Evolutionary conservation across 768 basidiomycete genomes (phyloP).

Genomic region (Gloeopeniophorella convolvens): DNA sequence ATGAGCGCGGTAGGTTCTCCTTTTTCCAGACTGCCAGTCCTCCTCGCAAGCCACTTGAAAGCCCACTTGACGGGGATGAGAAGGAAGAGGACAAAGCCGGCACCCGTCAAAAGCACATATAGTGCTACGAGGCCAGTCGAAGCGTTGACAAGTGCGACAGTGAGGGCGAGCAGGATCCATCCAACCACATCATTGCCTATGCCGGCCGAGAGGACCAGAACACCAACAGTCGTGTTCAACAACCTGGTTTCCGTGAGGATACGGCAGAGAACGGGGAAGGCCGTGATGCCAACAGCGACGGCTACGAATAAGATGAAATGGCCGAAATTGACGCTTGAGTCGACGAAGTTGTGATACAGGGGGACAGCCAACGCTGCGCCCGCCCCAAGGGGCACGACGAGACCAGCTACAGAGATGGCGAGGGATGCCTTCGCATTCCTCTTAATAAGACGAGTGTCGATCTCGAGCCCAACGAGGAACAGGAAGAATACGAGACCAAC

Average conservation of each 20-base stretch:
- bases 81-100: conserved; percentile 62
- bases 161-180: conserved; percentile 79
- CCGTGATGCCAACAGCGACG: conserved; percentile 76
- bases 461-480: conserved; percentile 81
- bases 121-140: conserved; percentile 66
- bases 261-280: conserved; percentile 77
- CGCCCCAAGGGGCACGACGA: conserved; percentile 72
- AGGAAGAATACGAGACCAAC: conserved; percentile 74
- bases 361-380: conserved; percentile 73
- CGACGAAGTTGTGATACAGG: conserved; percentile 63
- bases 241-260: conserved; percentile 81
- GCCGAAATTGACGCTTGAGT: conserved; percentile 54
- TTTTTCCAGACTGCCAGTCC: conserved; percentile 65
- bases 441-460: conserved; percentile 64
- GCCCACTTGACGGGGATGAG: conserved; percentile 57
- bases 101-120: conserved; percentile 65
- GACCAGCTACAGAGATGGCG: conserved; percentile 58
- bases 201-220: conserved; percentile 76
- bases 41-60: conserved; percentile 58
- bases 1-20: conserved; percentile 65
- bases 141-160: conserved; percentile 80
- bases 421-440: conserved; percentile 54
- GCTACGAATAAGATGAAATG: conserved; percentile 84
- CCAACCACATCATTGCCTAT: conserved; percentile 61
- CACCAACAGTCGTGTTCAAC: conserved; percentile 78